Base-by-base conservation (phyloP, 140 eudicot species). In the Cichorium intybus region DNA sequence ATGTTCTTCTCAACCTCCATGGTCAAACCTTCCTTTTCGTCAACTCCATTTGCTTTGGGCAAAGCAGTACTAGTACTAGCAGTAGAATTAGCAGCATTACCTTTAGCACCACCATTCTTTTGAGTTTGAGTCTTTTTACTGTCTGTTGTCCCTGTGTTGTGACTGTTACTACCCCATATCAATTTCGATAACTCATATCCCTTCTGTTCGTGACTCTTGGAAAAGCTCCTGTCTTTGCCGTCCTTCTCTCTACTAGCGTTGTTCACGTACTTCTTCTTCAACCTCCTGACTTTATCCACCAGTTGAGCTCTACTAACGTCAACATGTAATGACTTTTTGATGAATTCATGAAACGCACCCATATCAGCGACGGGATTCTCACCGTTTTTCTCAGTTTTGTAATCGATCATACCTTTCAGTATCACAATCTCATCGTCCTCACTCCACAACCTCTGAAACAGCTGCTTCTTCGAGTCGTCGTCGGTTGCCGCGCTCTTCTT, bases 401-500 rank as follows among this genome's bases (percentile, higher is more conserved):
- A 89, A 51, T 83, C 93, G 46, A 79, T 75, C 79, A 84, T 77
- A 18, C 95, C 97, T 61, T 86, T 68, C 62, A 90, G 51, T 14
- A 90, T 75, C 49, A 37, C 95, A 67, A 90, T 75, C 76, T 84
- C 89, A 34, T 84, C 97, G 20, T 84, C 92, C 62, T 79, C 97
- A 45, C 87, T 86, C 84, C 84, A 89, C 56, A 86, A 10, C 62
- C 97, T 75, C 85, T 79, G 81, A 76, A 81, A 80, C 29, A 76
- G 17, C 23, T 46, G 67, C 73, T 76, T 76, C 80, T 80, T 82
- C 27, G 74, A 57, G 20, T 70, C 85, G 23, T 73, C 81, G 6
- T 66, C 60, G 7, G 64, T 22, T 0, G 35, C 33, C 24, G 70
- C n/a, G 29, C 64, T 76, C 26, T 45, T 78, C 85, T 85, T 88